Evolutionary conservation across 2,329 filamentous ascomycete genomes (phyloP), one percentile per base, ranked within the genome.

Genomic region (Penicillium nordicum): DNA sequence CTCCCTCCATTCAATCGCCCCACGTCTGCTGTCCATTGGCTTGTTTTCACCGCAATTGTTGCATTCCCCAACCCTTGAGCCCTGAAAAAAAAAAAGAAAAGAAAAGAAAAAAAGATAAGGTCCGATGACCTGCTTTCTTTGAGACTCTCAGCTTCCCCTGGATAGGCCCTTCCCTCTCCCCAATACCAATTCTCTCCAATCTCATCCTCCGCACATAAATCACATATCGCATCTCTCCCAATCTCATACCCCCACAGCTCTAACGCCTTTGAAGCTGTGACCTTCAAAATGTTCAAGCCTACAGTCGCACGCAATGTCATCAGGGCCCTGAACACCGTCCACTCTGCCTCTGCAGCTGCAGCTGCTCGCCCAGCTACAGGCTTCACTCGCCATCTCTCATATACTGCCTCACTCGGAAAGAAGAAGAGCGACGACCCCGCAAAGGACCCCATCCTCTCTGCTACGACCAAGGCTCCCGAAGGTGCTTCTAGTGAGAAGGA

Each of bases 401-500:
- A 59, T 23, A 73, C 73, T 0, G 36, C 61, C 30, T 25, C 60
- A 25, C 66, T 67, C 42, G 48, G 52, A 57, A 67, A 67, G 16
- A 64, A 69, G 27, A 63, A 68, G 37, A 61, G 67, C 10, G 52
- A 69, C 29, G 64, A 65, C 37, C 51, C 59, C 23, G 60, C 65
- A 48, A 67, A 69, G 6, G 67, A 73, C 36, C 66, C 65, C 2
- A 27, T 67, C 1, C 29, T 65, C 2, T 44, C 64, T 6, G 67
- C 69, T 10, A 73, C 69, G 14, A 70, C 67, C 18, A 67, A 66
- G 18, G 72, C 73, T 10, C 68, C 67, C 0, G 60, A 64, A 16
- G 70, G 67, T 8, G 63, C 69, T 2, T 62, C 69, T 1, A 68
- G 69, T 6, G 67, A 71, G 5, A 79, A 84, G 56, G 83, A 85